phyloP scores from a whole-genome alignment of 2,329 filamentous ascomycete species.

The Alternaria conjuncta region DNA sequence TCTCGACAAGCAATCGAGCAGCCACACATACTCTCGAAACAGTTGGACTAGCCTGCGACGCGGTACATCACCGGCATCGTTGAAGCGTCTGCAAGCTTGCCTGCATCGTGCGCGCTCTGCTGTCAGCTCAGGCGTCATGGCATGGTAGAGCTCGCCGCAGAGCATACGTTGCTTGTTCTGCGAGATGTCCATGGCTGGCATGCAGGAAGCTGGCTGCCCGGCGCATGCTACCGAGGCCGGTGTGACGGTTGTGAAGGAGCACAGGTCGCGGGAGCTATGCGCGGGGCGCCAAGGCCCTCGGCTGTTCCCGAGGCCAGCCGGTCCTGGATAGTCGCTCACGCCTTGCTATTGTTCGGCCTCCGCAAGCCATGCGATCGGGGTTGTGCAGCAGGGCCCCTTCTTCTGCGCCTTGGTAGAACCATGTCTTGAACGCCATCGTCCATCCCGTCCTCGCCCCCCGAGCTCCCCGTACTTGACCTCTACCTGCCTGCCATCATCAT shows the following conservation, averaged over 20 bases:
- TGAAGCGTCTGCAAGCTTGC: conserved; percentile 68
- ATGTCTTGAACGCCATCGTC: conserved; percentile 9
- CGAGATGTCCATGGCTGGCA: conserved; percentile 29
- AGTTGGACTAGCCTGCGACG: conserved; percentile 70
- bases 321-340: not conserved
- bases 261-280: not conserved
- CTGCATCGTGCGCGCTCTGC: conserved; percentile 69
- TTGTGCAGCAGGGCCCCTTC: not conserved
- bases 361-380: not conserved
- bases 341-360: conserved; percentile 15
- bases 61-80: conserved; percentile 64
- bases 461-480: not conserved
- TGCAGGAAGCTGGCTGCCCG: not conserved
- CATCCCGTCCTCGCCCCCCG: not conserved
- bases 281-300: conserved; percentile 2
- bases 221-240: not conserved
- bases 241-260: not conserved
- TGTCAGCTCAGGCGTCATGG: conserved; percentile 73
- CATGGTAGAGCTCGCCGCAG: conserved; percentile 74
- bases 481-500: conserved; percentile 17
- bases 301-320: not conserved
- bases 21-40: conserved; percentile 71
- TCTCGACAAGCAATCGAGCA: not conserved
- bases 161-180: conserved; percentile 60
- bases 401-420: not conserved